Percentiles rank a stretch among this genome's conserved stretches.
phyloP scores from a whole-genome alignment of 371 early-diverging fungal species.

The Paramicrosporidium saccamoebae region DNA sequence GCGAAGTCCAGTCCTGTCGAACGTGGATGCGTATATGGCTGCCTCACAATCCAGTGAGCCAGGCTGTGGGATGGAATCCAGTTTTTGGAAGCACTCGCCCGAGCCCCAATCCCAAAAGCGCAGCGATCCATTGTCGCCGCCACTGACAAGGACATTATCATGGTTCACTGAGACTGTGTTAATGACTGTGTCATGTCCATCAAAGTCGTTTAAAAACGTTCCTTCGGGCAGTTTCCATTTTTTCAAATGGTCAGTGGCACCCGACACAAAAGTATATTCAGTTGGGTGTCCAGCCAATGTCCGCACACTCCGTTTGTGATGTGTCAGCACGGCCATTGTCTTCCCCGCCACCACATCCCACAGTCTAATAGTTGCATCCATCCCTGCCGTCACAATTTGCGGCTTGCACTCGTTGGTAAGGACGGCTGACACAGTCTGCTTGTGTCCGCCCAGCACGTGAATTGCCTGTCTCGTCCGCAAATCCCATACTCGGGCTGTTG shows the following conservation, averaged over 20 bases:
- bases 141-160: conserved; percentile 70
- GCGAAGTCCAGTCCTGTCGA: conserved; percentile 70
- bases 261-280: conserved; percentile 75
- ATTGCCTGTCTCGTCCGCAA: conserved; percentile 77
- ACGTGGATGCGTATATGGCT: conserved; percentile 69
- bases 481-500: conserved; percentile 82
- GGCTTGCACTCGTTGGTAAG: conserved; percentile 76
- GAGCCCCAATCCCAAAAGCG: conserved; percentile 87
- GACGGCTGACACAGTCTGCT: conserved; percentile 42
- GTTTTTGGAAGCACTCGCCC: conserved; percentile 64
- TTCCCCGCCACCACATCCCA: conserved; percentile 93
- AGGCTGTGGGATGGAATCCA: conserved; percentile 53
- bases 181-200: conserved; percentile 54
- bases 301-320: conserved; percentile 85
- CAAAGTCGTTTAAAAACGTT: conserved; percentile 66
- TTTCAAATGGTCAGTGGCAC: conserved; percentile 64
- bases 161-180: conserved; percentile 56
- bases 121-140: conserved; percentile 79
- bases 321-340: conserved; percentile 62
- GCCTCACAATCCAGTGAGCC: conserved; percentile 86
- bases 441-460: conserved; percentile 65
- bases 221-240: conserved; percentile 83
- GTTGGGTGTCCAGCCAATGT: conserved; percentile 60
- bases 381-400: conserved; percentile 67
- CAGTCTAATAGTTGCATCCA: conserved; percentile 63